Evolutionary conservation across 306 rosid genomes (phyloP).

Genomic region (Malus domestica): DNA sequence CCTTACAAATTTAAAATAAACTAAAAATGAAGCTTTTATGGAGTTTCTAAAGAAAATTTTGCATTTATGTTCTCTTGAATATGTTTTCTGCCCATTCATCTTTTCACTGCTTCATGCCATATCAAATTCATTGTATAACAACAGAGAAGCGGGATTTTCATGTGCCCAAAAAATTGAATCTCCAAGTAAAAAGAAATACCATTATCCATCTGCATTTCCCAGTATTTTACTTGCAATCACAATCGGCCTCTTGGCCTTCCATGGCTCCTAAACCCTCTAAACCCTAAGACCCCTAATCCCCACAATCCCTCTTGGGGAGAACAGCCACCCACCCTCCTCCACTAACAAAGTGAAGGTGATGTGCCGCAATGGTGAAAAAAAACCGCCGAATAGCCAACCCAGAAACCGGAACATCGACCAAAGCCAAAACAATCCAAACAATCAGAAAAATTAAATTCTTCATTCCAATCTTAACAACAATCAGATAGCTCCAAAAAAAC

Average conservation of each 20-base stretch:
- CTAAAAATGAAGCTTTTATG: neutral
- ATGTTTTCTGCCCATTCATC: neutral
- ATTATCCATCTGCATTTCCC: neutral
- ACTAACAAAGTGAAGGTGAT: neutral
- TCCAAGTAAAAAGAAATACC: neutral
- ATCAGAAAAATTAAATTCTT: too few relatives aligned
- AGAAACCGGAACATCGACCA: neutral
- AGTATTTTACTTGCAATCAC: neutral
- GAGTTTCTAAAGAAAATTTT: neutral
- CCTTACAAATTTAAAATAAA: neutral
- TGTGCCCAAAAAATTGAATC: neutral
- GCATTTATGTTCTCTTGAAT: neutral
- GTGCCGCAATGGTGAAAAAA: neutral
- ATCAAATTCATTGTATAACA: too few relatives aligned
- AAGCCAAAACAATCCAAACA: neutral
- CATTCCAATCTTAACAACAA: neutral
- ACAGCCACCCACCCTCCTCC: neutral
- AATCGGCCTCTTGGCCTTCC: neutral
- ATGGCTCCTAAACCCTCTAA: neutral
- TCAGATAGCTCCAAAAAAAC: neutral
- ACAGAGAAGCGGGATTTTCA: neutral
- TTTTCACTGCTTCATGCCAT: neutral
- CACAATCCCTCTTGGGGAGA: neutral
- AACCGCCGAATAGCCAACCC: neutral
- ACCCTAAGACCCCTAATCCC: neutral